These are phyloP conservation scores for Eucalyptus microcorys DNA, from an alignment of 345 rosid genomes.

Conservation along the genomic window DNA sequence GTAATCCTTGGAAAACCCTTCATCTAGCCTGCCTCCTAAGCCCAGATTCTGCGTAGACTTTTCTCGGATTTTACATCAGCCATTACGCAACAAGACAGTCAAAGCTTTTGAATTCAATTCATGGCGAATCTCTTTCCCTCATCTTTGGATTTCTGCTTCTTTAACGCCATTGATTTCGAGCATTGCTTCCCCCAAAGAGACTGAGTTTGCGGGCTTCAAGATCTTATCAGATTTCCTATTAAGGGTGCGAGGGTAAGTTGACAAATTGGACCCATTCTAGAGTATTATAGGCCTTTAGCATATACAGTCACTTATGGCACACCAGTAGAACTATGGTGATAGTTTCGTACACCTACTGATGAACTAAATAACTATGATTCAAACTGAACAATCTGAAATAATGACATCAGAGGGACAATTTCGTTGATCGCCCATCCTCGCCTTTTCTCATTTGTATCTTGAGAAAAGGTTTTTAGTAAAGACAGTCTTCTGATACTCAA, in stretches of 20 bases:
- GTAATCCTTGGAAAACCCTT: background rate
- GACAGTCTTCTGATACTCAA: background rate
- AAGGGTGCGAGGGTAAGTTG: background rate
- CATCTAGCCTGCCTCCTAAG: background rate
- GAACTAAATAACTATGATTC: background rate
- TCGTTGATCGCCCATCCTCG: background rate
- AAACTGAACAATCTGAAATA: background rate
- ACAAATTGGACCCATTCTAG: background rate
- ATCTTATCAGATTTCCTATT: background rate
- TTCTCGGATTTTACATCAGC: background rate
- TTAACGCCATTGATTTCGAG: background rate
- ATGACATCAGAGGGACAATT: background rate
- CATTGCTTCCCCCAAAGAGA: background rate
- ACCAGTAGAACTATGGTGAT: background rate
- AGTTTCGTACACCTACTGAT: background rate
- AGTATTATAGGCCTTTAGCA: background rate
- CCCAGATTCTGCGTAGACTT: background rate
- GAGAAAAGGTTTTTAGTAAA: background rate
- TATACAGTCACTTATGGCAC: background rate
- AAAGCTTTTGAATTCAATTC: background rate
- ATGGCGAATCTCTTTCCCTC: background rate
- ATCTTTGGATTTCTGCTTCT: background rate
- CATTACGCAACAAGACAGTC: background rate
- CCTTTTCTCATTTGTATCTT: background rate
- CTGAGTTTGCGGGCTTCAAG: background rate